A percentile compares a stretch with the other conserved stretches of the same genome.
Conservation (phyloP, 2,329 filamentous ascomycete genomes). For the Nemania sp. region DNA sequence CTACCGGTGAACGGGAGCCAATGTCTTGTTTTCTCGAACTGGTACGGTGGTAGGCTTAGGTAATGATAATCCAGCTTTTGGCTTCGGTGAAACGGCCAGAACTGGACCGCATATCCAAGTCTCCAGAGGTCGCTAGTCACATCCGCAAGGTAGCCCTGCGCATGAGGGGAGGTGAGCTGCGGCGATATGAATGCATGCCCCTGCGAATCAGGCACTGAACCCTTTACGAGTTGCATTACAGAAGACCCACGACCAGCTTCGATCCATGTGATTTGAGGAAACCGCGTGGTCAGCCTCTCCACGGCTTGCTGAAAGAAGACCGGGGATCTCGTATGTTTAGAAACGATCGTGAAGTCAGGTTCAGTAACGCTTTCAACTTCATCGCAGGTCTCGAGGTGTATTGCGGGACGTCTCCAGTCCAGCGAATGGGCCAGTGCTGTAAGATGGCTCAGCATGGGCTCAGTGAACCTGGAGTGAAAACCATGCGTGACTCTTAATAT, state of each 20-base stretch:
- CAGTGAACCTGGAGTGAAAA: conserved; percentile 23
- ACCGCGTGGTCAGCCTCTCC: conserved; percentile 17
- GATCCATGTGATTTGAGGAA: conserved; percentile 16
- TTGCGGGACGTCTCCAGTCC: conserved; percentile 5
- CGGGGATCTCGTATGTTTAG: conserved; percentile 17
- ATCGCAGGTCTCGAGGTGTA: conserved; percentile 17
- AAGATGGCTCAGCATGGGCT: conserved; percentile 17
- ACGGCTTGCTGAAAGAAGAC: conserved; percentile 26
- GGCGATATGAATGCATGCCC: conserved; percentile 10
- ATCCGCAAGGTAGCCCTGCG: conserved; percentile 9
- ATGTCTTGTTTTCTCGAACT: conserved; percentile 41
- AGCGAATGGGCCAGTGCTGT: neutral
- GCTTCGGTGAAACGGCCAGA: conserved; percentile 37
- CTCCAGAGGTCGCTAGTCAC: conserved; percentile 38
- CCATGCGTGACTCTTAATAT: conserved; percentile 17
- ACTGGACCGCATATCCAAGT: conserved; percentile 31
- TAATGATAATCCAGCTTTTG: conserved; percentile 32
- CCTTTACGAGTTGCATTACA: conserved; percentile 13
- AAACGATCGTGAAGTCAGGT: conserved; percentile 11
- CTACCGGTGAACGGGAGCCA: conserved; percentile 33
- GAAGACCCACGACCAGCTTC: conserved; percentile 25
- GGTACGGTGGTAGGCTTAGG: conserved; percentile 42
- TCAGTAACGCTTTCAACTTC: conserved; percentile 9
- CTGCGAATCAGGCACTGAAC: conserved; percentile 1
- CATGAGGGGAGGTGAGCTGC: conserved; percentile 7